Conservation (phyloP, 441 rosid genomes). For the Eruca vesicaria region DNA sequence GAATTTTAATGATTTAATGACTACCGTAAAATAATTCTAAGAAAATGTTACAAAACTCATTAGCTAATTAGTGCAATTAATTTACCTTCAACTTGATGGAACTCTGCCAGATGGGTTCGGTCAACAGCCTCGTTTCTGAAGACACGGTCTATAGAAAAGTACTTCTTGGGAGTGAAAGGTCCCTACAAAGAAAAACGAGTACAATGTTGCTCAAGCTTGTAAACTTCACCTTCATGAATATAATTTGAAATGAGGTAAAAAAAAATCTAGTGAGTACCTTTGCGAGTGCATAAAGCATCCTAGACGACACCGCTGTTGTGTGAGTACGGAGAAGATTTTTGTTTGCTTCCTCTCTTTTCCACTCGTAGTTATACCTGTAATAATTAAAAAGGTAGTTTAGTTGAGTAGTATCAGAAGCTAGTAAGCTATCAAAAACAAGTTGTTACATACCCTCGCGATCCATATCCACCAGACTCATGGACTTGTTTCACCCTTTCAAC, state of each 20-base stretch:
- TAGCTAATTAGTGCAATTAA: too few relatives aligned
- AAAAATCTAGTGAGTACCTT: slow-evolving; percentile 53
- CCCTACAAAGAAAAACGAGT: slow-evolving; percentile 28
- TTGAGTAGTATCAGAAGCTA: neutral
- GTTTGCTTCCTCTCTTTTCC: slow-evolving; percentile 98
- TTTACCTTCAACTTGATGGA: slow-evolving; percentile 83
- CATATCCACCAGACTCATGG: slow-evolving; percentile 88
- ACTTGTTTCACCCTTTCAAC: slow-evolving; percentile 71
- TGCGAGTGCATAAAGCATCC: slow-evolving; percentile 87
- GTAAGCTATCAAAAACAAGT: slow-evolving; percentile 11
- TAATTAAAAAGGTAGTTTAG: neutral
- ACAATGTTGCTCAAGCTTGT: slow-evolving; percentile 12
- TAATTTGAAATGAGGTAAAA: neutral
- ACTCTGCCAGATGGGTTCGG: slow-evolving; percentile 92
- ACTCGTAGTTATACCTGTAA: slow-evolving; percentile 69
- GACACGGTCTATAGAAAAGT: slow-evolving; percentile 93
- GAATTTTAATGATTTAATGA: too few relatives aligned
- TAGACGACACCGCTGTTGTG: slow-evolving; percentile 89
- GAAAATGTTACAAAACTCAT: too few relatives aligned
- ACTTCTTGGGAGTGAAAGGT: slow-evolving; percentile 77
- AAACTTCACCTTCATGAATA: neutral
- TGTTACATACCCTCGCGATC: slow-evolving; percentile 91
- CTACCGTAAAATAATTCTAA: too few relatives aligned
- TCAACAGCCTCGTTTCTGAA: slow-evolving; percentile 98
- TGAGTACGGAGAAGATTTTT: slow-evolving; percentile 92